Evolutionary conservation across 306 rosid species (phyloP), one percentile per base, ranked within the genome.

Genomic region (Quercus cerris): DNA sequence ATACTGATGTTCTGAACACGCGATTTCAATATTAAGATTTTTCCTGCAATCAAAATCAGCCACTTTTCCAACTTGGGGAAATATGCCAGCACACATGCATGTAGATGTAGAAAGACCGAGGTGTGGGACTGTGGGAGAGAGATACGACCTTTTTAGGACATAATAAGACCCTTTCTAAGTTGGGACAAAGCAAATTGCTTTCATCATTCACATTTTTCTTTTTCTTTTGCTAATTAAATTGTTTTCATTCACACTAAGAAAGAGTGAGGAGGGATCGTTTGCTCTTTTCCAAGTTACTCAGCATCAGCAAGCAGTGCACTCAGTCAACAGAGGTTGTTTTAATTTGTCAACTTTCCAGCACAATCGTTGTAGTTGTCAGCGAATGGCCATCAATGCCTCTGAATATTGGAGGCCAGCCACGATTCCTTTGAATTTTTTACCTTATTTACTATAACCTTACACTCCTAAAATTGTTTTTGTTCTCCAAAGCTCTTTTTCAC

Each of bases 311-410:
- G 46, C 12, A 41, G 46, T 41, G 12, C 20, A 38, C 67, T 56
- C 64, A n/a, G 72, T 70, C 5, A 51, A 74, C 66, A 56, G 70
- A 28, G n/a, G 54, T 19, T 35, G 46, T 83, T 85, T 41, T 8
- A 41, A 8, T 41, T 78, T 83, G 83, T 84, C 89, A 71, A 80
- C 87, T 71, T 81, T 71, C 71, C 82, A 84, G 88, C 88, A 52
- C 58, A 75, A 28, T 63, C 35, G 67, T 78, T 57, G 81, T 57
- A 44, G 30, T 56, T 56, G 68, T 75, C 61, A 38, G 56, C 56
- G 71, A 54, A 78, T 35, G 59, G 51, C 59, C 61, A 33, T 59
- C 13, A 62, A 6, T 23, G 67, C 41, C 44, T 49, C 18, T 1
- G 23, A 55, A 38, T 70, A n/a, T 8, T 6, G 28, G 64, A 49